These are phyloP conservation scores for Trifolium subterraneum DNA, from an alignment of 306 rosid species.

Conservation along the genomic window DNA sequence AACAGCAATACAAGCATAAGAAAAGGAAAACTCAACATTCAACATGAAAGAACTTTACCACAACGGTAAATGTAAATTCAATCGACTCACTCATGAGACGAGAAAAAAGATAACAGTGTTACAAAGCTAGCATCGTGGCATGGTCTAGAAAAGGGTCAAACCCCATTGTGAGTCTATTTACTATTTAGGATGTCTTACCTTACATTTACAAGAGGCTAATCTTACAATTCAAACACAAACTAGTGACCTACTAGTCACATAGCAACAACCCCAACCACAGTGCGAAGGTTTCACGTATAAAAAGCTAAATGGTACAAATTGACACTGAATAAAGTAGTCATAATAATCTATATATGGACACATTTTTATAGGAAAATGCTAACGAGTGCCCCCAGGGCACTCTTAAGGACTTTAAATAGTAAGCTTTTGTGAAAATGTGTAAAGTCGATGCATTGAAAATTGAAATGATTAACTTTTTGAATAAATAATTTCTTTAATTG, in stretches of 20 bases:
- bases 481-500: too few species aligned
- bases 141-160: not conserved
- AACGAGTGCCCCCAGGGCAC: too few species aligned
- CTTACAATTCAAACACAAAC: not conserved
- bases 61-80: conserved; percentile 12
- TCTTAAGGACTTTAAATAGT: too few species aligned
- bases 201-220: not conserved
- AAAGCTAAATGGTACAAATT: conserved; percentile 1
- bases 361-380: not conserved
- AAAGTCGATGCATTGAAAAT: too few species aligned
- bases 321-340: conserved; percentile 14
- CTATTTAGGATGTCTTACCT: not conserved
- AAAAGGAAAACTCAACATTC: conserved; percentile 19
- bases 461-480: too few species aligned
- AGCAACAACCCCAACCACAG: not conserved
- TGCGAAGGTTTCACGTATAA: not conserved
- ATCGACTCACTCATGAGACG: not conserved
- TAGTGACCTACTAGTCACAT: not conserved
- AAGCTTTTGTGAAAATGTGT: too few species aligned
- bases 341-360: conserved; percentile 12
- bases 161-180: not conserved
- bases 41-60: not conserved
- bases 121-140: not conserved
- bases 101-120: not conserved
- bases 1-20: conserved; percentile 6